Evolutionary conservation across 805 yeast species (phyloP), one percentile per base, ranked within the genome.

Genomic region (Candida nemodendra): DNA sequence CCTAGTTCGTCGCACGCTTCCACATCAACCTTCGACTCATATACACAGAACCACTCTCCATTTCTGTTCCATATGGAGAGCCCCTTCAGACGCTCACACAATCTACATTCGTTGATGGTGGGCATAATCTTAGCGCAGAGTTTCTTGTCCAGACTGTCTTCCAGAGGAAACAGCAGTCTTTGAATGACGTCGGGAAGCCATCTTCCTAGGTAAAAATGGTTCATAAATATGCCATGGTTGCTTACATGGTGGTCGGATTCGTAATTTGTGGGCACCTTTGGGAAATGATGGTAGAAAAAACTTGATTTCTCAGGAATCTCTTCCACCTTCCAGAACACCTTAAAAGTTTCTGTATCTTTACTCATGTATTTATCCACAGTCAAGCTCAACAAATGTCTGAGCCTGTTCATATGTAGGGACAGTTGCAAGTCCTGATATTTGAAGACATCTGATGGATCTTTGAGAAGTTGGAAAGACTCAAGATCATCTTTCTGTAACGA

Each of bases 181-280:
- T 56, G 50, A 6, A 61, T 45, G 6, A 45, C 42, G 24, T 33
- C 41, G 1, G 66, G 66, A n/a, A 61, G 42, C 66, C 66, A 61
- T 44, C 66, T 41, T 2, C 58, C 61, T 4, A 61, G 43, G 34
- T 60, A 61, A 32, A 57, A 61, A 39, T 61, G 62, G 37, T 55
- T 57, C 45, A 57, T 27, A 26, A 50, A 56, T 12, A 53, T 53
- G 9, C 49, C 49, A 27, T 45, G 45, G 32, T 49, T 53, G 2
- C 56, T 43, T 23, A 56, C 54, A 25, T 61, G 65, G 44, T 58
- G 63, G 19, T 57, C 62, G 7, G 49, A 41, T 25, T 61, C 66
- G 22, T 56, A 50, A 38, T 54, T 58, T 4, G 64, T 46, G 3
- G 63, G 51, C 19, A 56, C 57, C 39, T 57, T 58, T 4, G 66